Percentiles rank a stretch among this genome's conserved stretches.
These are phyloP conservation scores for Metarhizium anisopliae DNA, from an alignment of 2,329 filamentous ascomycete species.

Conservation along the genomic window DNA sequence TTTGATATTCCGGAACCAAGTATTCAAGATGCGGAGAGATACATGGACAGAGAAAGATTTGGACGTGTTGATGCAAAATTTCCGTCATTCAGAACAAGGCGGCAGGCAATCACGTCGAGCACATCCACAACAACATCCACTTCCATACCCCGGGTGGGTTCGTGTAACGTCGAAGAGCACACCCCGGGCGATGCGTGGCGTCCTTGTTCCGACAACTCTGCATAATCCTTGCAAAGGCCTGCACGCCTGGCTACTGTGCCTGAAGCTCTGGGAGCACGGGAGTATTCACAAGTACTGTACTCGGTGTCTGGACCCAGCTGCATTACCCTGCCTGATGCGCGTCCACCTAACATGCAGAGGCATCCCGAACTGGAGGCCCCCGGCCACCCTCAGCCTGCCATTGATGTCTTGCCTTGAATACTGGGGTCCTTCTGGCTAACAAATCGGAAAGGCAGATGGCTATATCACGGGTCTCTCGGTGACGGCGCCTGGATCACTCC, in stretches of 20 bases:
- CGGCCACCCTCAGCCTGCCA: constrained; percentile 7
- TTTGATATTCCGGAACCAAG: background rate
- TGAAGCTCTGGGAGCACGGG: constrained; percentile 8
- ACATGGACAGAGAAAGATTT: background rate
- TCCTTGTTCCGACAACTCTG: constrained; percentile 15
- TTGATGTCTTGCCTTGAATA: constrained; percentile 10
- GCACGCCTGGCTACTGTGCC: constrained; percentile 10
- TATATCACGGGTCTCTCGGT: constrained; percentile 5
- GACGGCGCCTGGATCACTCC: constrained; percentile 7
- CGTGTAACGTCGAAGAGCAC: constrained; percentile 10
- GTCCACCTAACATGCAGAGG: constrained; percentile 10
- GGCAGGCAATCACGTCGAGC: background rate
- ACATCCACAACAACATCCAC: background rate
- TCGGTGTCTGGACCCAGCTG: constrained; percentile 7
- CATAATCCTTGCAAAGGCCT: constrained; percentile 11
- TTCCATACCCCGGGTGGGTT: constrained; percentile 3
- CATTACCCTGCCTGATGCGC: constrained; percentile 10
- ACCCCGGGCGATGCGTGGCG: constrained; percentile 14
- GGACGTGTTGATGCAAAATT: background rate
- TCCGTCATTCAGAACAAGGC: background rate
- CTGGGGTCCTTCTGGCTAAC: constrained; percentile 3
- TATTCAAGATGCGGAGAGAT: background rate
- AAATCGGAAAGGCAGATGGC: constrained; percentile 7
- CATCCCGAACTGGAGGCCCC: constrained; percentile 10
- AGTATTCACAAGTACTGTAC: constrained; percentile 14